Evolutionary conservation across 371 early-diverging fungal species (phyloP).

Genomic region (Rhizopus stolonifer): DNA sequence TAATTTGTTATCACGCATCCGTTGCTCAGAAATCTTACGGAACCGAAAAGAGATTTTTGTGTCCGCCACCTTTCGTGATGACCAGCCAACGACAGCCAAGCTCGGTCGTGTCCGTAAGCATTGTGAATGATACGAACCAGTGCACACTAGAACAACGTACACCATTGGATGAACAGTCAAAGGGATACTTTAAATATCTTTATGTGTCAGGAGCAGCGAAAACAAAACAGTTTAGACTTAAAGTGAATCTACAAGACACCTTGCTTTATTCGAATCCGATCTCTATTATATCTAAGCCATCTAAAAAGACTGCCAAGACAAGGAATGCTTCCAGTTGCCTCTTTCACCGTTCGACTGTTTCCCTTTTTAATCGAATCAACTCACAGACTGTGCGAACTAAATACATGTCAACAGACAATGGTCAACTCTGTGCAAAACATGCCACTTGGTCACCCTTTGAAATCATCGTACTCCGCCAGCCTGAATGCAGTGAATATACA

Average conservation of each 20-base stretch:
- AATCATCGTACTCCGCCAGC: constrained; percentile 59
- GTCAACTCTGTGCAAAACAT: constrained; percentile 69
- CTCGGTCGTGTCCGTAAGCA: constrained; percentile 49
- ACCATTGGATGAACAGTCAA: constrained; percentile 52
- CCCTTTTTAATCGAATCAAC: constrained; percentile 78
- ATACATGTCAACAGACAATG: constrained; percentile 64
- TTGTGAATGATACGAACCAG: constrained; percentile 57
- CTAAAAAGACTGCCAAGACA: constrained; percentile 79
- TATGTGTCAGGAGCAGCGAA: constrained; percentile 78
- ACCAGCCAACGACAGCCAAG: constrained; percentile 18
- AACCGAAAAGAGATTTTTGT: constrained; percentile 82
- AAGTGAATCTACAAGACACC: constrained; percentile 45
- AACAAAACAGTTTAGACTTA: constrained; percentile 73
- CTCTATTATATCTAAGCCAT: constrained; percentile 83
- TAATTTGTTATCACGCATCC: constrained; percentile 65
- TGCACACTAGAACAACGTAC: constrained; percentile 53
- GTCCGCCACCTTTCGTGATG: constrained; percentile 78
- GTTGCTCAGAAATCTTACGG: constrained; percentile 89
- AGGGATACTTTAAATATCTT: constrained; percentile 65
- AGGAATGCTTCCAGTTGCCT: constrained; percentile 76
- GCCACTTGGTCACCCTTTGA: constrained; percentile 77
- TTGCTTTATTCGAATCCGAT: constrained; percentile 71
- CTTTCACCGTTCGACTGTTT: constrained; percentile 63
- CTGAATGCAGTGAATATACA: constrained; percentile 5
- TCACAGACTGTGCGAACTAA: constrained; percentile 86